phyloP scores from a whole-genome alignment of 1,139 yeast species.

The Zygoascus meyerae region DNA sequence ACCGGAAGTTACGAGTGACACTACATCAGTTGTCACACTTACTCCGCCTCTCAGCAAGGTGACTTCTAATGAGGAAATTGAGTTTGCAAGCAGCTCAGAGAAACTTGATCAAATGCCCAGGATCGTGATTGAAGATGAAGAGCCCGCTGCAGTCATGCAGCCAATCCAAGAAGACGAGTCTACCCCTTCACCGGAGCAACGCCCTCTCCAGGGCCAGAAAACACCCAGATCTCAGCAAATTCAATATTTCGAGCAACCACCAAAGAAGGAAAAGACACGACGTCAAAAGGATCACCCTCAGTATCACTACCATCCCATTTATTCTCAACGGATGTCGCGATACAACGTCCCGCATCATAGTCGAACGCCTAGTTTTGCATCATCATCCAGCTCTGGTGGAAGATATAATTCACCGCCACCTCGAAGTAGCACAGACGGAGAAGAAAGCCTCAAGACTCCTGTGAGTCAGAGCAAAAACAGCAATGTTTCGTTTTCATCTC shows the following conservation, averaged over 20 bases:
- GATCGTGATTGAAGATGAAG: not conserved
- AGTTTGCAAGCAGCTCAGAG: not conserved
- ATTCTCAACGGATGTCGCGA: constrained; percentile 21
- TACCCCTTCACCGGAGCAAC: constrained; percentile 4
- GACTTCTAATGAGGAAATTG: too few relatives aligned
- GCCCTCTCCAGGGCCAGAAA: not conserved
- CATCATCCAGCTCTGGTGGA: constrained; percentile 12
- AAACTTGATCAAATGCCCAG: not conserved
- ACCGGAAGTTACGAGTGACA: not conserved
- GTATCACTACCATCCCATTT: constrained; percentile 21
- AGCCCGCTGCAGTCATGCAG: not conserved
- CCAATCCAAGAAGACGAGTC: not conserved
- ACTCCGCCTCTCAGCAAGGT: not conserved
- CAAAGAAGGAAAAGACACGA: constrained; percentile 2
- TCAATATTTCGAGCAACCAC: constrained; percentile 3
- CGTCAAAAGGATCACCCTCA: constrained; percentile 11
- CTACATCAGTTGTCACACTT: not conserved
- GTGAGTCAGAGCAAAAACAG: constrained; percentile 8
- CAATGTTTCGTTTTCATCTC: constrained; percentile 69
- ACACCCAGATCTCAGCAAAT: constrained; percentile 1
- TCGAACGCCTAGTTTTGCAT: constrained; percentile 15
- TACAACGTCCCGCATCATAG: constrained; percentile 6
- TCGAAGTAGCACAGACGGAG: constrained; percentile 13
- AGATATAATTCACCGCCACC: constrained; percentile 10
- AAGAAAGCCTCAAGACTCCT: constrained; percentile 11